Base-by-base conservation (phyloP, 768 basidiomycete genomes). In the Coprinopsis strossmayeri region DNA sequence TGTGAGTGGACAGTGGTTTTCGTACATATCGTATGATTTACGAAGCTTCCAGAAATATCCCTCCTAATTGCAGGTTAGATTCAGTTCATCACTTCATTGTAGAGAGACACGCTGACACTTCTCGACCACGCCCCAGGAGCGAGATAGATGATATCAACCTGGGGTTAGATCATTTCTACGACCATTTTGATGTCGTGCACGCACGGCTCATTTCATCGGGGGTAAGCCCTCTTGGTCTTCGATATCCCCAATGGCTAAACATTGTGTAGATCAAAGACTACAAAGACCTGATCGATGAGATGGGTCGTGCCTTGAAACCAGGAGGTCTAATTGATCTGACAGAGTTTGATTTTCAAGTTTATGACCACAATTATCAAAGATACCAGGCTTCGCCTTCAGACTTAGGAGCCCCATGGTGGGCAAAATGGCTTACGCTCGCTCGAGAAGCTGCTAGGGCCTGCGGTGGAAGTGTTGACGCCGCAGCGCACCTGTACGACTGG, bases 141-240 rank as follows among this genome's bases (percentile, higher is more conserved):
- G 87, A 91, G 62, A 76, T 89, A 5, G 88, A 90, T 60, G 88
- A 91, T 60, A 81, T 90, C 60, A 91, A 91, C 64, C 77, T 89
- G 15, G 87, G 88, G 2, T 68, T 91, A 20, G 85, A 89, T 55
- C 88, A 91, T 65, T 89, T 81, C 61, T 87, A 84, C 57, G 81
- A 81, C 9, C 76, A 82, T 51, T 90, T 89, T 65, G 76, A 90
- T 57, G 82, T 84, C 13, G 84, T 84, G 0, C 87, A 89, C 58
- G 76, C 78, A 26, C 79, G 82, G 20, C 74, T 89, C 32, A 75
- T 90, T 49, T 74, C 81, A 2, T 79, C 84, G 20, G 88, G 88
- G 30, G 87, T 88, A 58, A 60, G 84, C 69, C 34, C n/a, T 53
- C 30, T 9, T 50, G 42, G 25, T 41, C 34, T 45, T 49, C 3